phyloP scores from a whole-genome alignment of 1,284 basidiomycete species.

The Sanghuangporus baumii region DNA sequence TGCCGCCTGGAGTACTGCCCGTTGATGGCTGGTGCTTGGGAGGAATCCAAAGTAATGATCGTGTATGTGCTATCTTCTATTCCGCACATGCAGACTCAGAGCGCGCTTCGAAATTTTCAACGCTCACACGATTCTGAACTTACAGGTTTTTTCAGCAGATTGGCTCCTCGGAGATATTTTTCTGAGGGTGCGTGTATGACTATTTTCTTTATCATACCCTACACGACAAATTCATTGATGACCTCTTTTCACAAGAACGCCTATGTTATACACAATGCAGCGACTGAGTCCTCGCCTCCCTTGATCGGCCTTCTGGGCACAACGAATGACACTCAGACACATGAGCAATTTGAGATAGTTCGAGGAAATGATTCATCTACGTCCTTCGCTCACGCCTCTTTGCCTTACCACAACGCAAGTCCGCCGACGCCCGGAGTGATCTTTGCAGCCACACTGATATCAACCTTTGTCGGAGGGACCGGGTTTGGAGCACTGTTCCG shows the following conservation, averaged over 20 bases:
- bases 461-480: conserved; percentile 8
- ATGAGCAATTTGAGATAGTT: conserved; percentile 34
- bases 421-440: not conserved
- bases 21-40: conserved; percentile 49
- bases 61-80: conserved; percentile 28
- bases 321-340: conserved; percentile 36
- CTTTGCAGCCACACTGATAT: conserved; percentile 1
- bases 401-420: conserved; percentile 6
- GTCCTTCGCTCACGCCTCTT: conserved; percentile 18
- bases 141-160: conserved; percentile 52
- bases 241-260: conserved; percentile 37
- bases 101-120: conserved; percentile 4
- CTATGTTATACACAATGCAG: conserved; percentile 44
- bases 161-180: conserved; percentile 58
- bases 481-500: conserved; percentile 13
- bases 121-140: conserved; percentile 1
- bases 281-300: conserved; percentile 37
- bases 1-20: conserved; percentile 16
- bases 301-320: conserved; percentile 42
- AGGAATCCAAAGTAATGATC: conserved; percentile 51
- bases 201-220: not conserved
- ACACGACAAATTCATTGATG: not conserved
- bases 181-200: conserved; percentile 38
- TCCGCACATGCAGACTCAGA: not conserved
- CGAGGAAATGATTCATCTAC: conserved; percentile 40